A percentile compares a stretch with the other conserved stretches of the same genome.
Conservation (phyloP, 2,329 filamentous ascomycete species). For the Diaporthe ampelina region DNA sequence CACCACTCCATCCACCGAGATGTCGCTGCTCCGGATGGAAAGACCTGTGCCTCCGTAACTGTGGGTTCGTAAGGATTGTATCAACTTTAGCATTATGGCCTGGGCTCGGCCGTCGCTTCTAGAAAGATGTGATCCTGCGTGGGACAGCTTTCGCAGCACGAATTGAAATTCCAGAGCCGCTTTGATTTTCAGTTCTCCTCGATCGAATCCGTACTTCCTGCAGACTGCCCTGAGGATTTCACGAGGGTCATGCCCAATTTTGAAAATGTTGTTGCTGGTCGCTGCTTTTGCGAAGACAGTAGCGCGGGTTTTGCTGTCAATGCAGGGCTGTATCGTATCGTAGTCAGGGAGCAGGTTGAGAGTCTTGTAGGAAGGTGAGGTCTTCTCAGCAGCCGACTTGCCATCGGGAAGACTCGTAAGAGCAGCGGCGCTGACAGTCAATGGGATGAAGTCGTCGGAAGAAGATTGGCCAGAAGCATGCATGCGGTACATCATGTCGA, state of each 20-base stretch:
- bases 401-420: not conserved
- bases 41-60: not conserved
- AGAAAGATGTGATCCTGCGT: not conserved
- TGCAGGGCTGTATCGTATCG: not conserved
- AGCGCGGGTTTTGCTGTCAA: not conserved
- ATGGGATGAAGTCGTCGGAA: not conserved
- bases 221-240: not conserved
- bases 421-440: not conserved
- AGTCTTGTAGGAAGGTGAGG: not conserved
- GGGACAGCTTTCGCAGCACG: not conserved
- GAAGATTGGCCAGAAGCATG: not conserved
- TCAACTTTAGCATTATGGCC: not conserved
- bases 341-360: not conserved
- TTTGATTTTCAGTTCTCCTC: not conserved
- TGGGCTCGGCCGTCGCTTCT: not conserved
- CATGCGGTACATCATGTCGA: not conserved
- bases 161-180: constrained; percentile 11
- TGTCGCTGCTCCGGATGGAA: not conserved
- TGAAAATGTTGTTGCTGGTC: too few species aligned
- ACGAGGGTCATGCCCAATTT: too few species aligned
- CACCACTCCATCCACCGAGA: not conserved
- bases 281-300: not conserved
- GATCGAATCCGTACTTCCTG: too few species aligned
- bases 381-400: not conserved
- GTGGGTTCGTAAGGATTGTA: not conserved